Evolutionary conservation across 2,329 filamentous ascomycete genomes (phyloP), one percentile per base, ranked within the genome.

Genomic region (Rutstroemia sp.): DNA sequence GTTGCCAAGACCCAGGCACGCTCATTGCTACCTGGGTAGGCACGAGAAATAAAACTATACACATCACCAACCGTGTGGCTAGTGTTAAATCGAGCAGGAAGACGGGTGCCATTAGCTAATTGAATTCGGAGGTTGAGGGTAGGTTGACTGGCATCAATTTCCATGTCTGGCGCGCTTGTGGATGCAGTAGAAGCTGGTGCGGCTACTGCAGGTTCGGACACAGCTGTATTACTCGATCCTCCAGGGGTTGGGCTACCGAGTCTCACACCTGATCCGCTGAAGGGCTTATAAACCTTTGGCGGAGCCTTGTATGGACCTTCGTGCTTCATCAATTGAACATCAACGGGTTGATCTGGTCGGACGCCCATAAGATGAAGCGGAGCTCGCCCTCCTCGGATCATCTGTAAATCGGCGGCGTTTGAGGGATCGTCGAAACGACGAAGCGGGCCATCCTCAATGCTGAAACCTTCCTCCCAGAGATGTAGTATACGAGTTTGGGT

Each of bases 381-480:
- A 0, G 88, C 89, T 17, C 87, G 83, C 8, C 89, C 89, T 19
- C 81, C 78, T 58, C 88, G 83, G 65, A 94, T 94, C 78, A 91
- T 86, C 57, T 83, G 77, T 46, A 94, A 76, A 53, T 87, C 87
- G 50, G 78, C 77, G 30, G 84, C 81, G 68, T 92, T 91, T 30
- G 78, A 79, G 0, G 88, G 88, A 69, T 94, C 88, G 65, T 92
- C 87, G 67, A 89, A 92, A 56, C 88, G 83, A 68, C 81, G 84
- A 39, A 94, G 80, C 48, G 84, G 81, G 27, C 89, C 89, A 65
- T 94, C 88, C 58, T 92, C 89, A 59, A 95, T 84, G 61, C 88
- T 92, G 73, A 94, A 92, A 14, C 89, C 89, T 67, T 95, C 86
- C 44, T 80, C 79, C 89, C 89, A 95, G 46, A 94, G 78, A 66